Evolutionary conservation across 352 stramenopile species (phyloP), one percentile per base, ranked within the genome.

Genomic region (Globisporangium uncinulatum): DNA sequence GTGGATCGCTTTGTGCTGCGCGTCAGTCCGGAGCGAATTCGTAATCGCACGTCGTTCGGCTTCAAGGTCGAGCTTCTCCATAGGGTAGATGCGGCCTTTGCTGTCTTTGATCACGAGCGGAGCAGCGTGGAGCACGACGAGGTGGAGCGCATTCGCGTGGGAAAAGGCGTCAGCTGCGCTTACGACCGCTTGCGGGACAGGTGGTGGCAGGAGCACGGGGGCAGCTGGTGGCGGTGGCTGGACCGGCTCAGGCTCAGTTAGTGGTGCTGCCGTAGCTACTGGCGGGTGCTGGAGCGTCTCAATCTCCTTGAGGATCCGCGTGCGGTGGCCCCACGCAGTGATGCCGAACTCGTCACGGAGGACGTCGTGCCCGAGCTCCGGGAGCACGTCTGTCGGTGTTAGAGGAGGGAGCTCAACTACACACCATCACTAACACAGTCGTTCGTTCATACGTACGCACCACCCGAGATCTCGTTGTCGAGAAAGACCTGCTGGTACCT

Each of bases 31-130:
- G 24, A 92, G 64, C 51, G 77, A 83, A 41, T 79, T 83, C 46
- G 73, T 74, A 66, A 92, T 88, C 52, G 80, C 76, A 24, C 79
- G 68, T 2, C 83, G 80, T 57, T 92, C 80, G 3, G 80, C 74
- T 32, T 87, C 80, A 21, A 92, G 62, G 51, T 92, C 80, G 24
- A 92, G 76, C 53, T 92, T 90, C 65, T 92, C 83, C 83, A 92
- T 92, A 29, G 79, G 72, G 61, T 78, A 87, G 46, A 91, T 83
- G n/a, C 75, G 80, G 5, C 73, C 69, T 44, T 77, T 74, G 41
- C 68, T 76, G 68, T 92, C 76, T 57, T 83, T 86, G 59, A 90
- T 89, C 55, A 90, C 78, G 15, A 92, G 74, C 49, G 83, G 83
- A 19, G 83, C 80, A n/a, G 83, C 83, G 34, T 92, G 83, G 20